A percentile compares a stretch with the other conserved stretches of the same genome.
Conservation (phyloP, 176 grass and related monocot genomes). For the Stipa capillata region DNA sequence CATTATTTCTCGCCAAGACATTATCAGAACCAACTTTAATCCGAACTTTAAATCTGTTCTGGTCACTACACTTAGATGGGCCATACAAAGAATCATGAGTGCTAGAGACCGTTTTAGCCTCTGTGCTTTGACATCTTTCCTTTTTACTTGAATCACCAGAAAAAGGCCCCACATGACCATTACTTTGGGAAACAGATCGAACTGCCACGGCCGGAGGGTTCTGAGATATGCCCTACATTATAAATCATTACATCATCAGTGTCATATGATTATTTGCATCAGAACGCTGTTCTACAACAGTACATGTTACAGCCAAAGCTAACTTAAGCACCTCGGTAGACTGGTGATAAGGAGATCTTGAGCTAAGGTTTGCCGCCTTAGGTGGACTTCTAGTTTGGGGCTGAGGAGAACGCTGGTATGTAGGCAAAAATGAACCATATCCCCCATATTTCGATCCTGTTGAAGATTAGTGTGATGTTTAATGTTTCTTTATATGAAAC, state of each 20-base stretch:
- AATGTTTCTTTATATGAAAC: constrained; percentile 17
- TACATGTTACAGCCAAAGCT: constrained; percentile 19
- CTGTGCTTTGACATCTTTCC: constrained; percentile 28
- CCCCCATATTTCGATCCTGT: constrained; percentile 91
- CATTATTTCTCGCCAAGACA: constrained; percentile 62
- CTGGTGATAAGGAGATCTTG: constrained; percentile 61
- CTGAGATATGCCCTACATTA: constrained; percentile 45
- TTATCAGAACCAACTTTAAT: constrained; percentile 87
- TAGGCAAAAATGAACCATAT: constrained; percentile 95
- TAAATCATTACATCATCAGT: constrained; percentile 32
- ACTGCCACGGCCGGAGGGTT: constrained; percentile 33
- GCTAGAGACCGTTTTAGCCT: constrained; percentile 22
- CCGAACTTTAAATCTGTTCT: constrained; percentile 86
- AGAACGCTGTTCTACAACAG: constrained; percentile 21
- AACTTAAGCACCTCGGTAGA: constrained; percentile 58
- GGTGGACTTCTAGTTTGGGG: constrained; percentile 57
- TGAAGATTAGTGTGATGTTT: constrained; percentile 23
- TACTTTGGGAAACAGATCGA: constrained; percentile 49
- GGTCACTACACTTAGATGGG: constrained; percentile 41
- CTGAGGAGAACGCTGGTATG: constrained; percentile 79
- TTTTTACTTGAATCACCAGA: constrained; percentile 46
- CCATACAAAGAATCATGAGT: constrained; percentile 43
- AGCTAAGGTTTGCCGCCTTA: constrained; percentile 31
- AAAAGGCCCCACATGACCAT: constrained; percentile 23
- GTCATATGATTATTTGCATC: constrained; percentile 16